Conservation (phyloP, 805 yeast species). For the Wickerhamiella allomyrinae region DNA sequence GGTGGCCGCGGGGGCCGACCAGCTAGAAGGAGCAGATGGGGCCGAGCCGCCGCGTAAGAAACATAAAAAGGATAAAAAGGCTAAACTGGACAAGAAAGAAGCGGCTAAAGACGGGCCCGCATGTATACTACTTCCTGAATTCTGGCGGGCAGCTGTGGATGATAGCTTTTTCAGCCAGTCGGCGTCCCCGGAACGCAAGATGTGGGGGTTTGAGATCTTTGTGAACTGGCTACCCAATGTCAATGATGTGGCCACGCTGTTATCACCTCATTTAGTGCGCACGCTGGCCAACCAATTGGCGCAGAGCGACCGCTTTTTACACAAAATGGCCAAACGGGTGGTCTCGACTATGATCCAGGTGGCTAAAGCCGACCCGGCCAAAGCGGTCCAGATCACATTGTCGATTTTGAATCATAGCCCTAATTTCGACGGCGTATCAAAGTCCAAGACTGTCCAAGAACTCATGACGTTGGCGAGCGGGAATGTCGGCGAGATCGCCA, state of each 20-base stretch:
- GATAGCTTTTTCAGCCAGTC: constrained; percentile 63
- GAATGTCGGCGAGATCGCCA: constrained; percentile 7
- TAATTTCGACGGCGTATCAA: constrained; percentile 65
- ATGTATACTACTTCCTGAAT: constrained; percentile 37
- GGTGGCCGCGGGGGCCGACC: constrained; percentile 1
- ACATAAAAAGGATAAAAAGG: constrained; percentile 27
- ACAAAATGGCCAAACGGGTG: constrained; percentile 48
- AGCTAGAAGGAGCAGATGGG: constrained; percentile 12
- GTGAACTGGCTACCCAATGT: constrained; percentile 30
- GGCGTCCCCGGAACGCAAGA: constrained; percentile 75
- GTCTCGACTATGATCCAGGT: constrained; percentile 31
- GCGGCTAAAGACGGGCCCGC: constrained; percentile 19
- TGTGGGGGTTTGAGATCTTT: constrained; percentile 70
- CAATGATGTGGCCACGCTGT: constrained; percentile 15
- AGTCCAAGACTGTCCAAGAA: constrained; percentile 46
- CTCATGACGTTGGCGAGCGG: constrained; percentile 22
- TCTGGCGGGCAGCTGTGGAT: constrained; percentile 71
- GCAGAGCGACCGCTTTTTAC: constrained; percentile 47
- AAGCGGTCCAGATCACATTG: constrained; percentile 28
- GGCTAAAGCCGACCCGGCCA: constrained; percentile 27
- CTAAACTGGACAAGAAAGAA: constrained; percentile 16
- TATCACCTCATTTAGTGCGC: constrained; percentile 28
- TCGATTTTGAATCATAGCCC: constrained; percentile 28
- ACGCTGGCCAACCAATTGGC: constrained; percentile 64
- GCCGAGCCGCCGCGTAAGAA: constrained; percentile 19